Base-by-base conservation (phyloP, 331 rosid species). In the Saraca asoca region DNA sequence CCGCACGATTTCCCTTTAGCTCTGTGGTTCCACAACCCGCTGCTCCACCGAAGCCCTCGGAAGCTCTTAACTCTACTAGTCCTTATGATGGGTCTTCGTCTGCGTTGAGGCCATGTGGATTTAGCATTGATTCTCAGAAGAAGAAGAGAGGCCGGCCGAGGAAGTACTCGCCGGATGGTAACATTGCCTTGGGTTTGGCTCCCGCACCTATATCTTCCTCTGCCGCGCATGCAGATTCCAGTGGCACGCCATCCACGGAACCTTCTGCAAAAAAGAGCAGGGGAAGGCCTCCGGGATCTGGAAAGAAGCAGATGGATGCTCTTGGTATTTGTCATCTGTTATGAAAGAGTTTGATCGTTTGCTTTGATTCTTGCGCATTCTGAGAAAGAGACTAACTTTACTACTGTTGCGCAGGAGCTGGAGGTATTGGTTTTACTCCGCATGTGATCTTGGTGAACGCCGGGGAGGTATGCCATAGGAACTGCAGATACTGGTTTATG, bases 121-220 rank as follows among this genome's bases (percentile, higher is more conserved):
- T 85, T 18, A 77, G 56, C 75, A 58, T 81, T 9, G 96, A 88
- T 24, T 70, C 86, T 6, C 74, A 71, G 0, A 91, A 86, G 79
- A 91, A 80, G 80, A 91, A 85, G 83, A 81, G 97, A n/a, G 97
- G 97, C n/a, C 78, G 97, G 7, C 97, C 97, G 0, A 81, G 94
- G 43, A 91, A 91, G 73, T 82, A 88, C 71, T 83, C 89, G 10
- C 84, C 91, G 0, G 96, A 88, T 7, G 96, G 86, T 48, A 82
- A 78, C 85, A 91, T 86, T 78, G 91, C 91, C 0, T 66, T 88
- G 78, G 94, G 87, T 9, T 64, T 86, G 53, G 64, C 83, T 4
- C 85, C 98, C 2, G 84, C 89, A 0, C 79, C 81, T n/a, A 49
- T 79, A 19, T 4, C 84, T 15, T 65, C 91, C 7, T 69, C 95